Percentiles rank a stretch among this genome's conserved stretches.
Evolutionary conservation across 805 yeast species (phyloP).

Genomic region (Yarrowia sp.): DNA sequence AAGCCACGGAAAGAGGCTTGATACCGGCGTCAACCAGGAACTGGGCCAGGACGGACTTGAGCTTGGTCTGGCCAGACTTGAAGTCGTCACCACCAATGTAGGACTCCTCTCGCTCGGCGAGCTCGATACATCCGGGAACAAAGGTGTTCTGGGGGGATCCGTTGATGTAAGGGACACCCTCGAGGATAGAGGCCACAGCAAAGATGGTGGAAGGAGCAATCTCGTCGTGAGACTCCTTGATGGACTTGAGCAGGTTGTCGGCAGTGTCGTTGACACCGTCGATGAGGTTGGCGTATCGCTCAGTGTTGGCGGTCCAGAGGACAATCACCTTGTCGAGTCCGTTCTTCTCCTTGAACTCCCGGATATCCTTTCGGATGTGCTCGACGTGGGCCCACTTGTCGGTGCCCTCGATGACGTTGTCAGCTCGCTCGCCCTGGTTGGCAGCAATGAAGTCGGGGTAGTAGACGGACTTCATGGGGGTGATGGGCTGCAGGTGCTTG

Average conservation of each 20-base stretch:
- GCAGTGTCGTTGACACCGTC: constrained; percentile 85
- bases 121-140: constrained; percentile 90
- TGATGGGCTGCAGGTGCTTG: constrained; percentile 56
- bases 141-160: constrained; percentile 98
- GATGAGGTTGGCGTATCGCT: constrained; percentile 77
- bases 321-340: constrained; percentile 82
- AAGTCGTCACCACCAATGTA: constrained; percentile 97
- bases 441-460: constrained; percentile 97
- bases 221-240: constrained; percentile 77
- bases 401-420: constrained; percentile 69
- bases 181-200: constrained; percentile 90
- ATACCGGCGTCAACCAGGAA: constrained; percentile 96
- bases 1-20: constrained; percentile 89
- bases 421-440: constrained; percentile 88
- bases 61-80: constrained; percentile 93
- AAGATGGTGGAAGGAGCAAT: constrained; percentile 91
- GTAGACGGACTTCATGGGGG: constrained; percentile 81
- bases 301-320: constrained; percentile 97
- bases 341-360: constrained; percentile 69
- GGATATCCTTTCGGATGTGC: constrained; percentile 78
- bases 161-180: constrained; percentile 84
- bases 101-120: constrained; percentile 71
- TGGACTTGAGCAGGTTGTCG: constrained; percentile 68
- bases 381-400: constrained; percentile 90
- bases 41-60: constrained; percentile 95